phyloP scores from a whole-genome alignment of 192 early-diverging fungal genomes.

The Linnemannia exigua region DNA sequence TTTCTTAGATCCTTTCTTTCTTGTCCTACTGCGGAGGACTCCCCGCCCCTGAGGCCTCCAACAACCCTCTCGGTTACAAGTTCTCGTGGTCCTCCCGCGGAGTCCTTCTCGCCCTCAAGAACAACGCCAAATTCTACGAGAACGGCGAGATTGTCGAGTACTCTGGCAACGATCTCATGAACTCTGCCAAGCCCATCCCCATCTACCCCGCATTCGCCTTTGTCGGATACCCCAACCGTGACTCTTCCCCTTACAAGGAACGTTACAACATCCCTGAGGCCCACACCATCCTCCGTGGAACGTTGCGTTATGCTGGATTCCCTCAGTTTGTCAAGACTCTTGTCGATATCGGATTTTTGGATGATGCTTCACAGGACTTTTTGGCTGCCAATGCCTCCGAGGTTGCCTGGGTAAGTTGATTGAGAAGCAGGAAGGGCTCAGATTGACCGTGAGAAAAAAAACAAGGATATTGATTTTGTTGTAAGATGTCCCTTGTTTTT shows the following conservation, averaged over 20 bases:
- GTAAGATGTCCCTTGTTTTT: neutral
- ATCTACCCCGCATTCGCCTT: conserved; percentile 97
- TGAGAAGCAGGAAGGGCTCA: neutral
- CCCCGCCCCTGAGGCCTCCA: conserved; percentile 95
- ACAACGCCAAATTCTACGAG: conserved; percentile 92
- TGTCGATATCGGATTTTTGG: conserved; percentile 92
- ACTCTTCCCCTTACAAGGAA: conserved; percentile 94
- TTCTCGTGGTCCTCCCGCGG: conserved; percentile 99
- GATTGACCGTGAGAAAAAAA: conserved; percentile 14
- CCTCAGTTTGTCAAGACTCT: conserved; percentile 96
- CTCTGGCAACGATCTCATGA: conserved; percentile 88
- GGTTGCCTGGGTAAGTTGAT: conserved; percentile 76
- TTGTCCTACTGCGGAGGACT: conserved; percentile 98
- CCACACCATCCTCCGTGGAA: conserved; percentile 93
- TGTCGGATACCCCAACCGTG: conserved; percentile 97
- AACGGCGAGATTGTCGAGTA: conserved; percentile 91
- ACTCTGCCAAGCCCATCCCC: conserved; percentile 87
- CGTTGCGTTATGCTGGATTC: conserved; percentile 97
- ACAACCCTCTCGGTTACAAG: conserved; percentile 99
- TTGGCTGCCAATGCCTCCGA: conserved; percentile 68
- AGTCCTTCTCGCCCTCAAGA: conserved; percentile 96
- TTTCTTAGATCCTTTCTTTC: conserved; percentile 78
- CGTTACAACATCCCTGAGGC: conserved; percentile 97
- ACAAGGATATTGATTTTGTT: neutral
- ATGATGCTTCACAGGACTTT: conserved; percentile 75